phyloP scores from a whole-genome alignment of 768 basidiomycete genomes.

The Brasilioporus rufonigricans region DNA sequence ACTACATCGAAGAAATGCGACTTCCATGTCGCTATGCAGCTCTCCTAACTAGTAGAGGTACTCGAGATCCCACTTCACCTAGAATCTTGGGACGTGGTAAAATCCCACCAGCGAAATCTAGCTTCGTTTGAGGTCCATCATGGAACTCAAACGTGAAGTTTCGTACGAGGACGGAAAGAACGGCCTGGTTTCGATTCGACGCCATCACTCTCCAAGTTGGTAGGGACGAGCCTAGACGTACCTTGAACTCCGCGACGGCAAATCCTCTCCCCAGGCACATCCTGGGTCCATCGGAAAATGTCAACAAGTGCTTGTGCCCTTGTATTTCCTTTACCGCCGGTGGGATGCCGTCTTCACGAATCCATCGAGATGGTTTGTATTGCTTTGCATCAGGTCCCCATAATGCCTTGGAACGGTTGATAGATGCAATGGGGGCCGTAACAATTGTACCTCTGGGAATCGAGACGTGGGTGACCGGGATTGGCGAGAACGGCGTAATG shows the following conservation, averaged over 20 bases:
- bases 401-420: conserved; percentile 50
- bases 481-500: conserved; percentile 35
- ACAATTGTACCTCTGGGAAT: conserved; percentile 49
- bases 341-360: conserved; percentile 33
- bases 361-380: conserved; percentile 65
- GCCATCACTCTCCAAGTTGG: neutral
- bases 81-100: conserved; percentile 36
- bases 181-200: neutral
- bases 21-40: neutral
- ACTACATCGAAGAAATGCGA: no score
- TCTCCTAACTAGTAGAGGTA: conserved; percentile 11
- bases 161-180: conserved; percentile 31
- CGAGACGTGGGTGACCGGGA: conserved; percentile 34
- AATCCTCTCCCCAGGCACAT: conserved; percentile 30
- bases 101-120: conserved; percentile 26
- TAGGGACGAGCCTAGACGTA: neutral
- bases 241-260: conserved; percentile 18
- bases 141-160: conserved; percentile 34
- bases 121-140: conserved; percentile 37
- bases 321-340: conserved; percentile 33
- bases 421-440: conserved; percentile 40
- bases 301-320: conserved; percentile 29
- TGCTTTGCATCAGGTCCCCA: conserved; percentile 62
- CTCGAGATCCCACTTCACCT: conserved; percentile 11
- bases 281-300: conserved; percentile 30